Base-by-base conservation (phyloP, 345 rosid genomes). In the Pugionium cornutum region DNA sequence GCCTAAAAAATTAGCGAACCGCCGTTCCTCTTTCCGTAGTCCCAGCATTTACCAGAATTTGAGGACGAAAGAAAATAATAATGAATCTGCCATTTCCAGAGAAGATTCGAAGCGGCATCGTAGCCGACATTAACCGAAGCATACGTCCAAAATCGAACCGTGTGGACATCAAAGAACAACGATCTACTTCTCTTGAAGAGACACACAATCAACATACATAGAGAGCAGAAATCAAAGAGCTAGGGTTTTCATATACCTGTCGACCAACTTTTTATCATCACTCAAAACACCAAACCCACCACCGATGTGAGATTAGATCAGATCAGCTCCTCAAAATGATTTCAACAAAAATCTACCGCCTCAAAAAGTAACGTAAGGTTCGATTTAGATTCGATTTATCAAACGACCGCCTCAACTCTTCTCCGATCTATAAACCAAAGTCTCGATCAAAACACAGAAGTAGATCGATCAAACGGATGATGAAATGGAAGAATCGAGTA, bases 191-290 rank as follows among this genome's bases (percentile, higher is more conserved):
- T 10, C 54, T 29, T 9, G 7, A 4, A 11, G 28, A 1, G 6
- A 44, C 4, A 50, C 29, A 34, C 18, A 54, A 54, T 25, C 30
- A 53, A 53, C 59, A 34, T 11, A 53, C 4, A 35, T 8, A 7
- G 18, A 53, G 42, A 53, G 59, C 7, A 4, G 7, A 54, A 54
- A 54, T 54, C 59, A 54, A 54, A 54, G 32, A 54, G 43, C 59
- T 54, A 35, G 59, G 43, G 59, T 36, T 54, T 54, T 54, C 43
- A 35, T 36, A 36, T 54, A 54, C 59, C 59, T 54, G 2, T 34
- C 43, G 18, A 25, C 41, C 39, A 53, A 53, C 37, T 10, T 6
- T 3, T 31, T 11, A 5, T 34, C 36, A 54, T 54, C 59, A 54
- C 59, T 36, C 43, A 6, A 33, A 31, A 35, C 57, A 35, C 42